Evolutionary conservation across 148 eudicot genomes (phyloP).

Genomic region (Heliamphora exappendiculata): DNA sequence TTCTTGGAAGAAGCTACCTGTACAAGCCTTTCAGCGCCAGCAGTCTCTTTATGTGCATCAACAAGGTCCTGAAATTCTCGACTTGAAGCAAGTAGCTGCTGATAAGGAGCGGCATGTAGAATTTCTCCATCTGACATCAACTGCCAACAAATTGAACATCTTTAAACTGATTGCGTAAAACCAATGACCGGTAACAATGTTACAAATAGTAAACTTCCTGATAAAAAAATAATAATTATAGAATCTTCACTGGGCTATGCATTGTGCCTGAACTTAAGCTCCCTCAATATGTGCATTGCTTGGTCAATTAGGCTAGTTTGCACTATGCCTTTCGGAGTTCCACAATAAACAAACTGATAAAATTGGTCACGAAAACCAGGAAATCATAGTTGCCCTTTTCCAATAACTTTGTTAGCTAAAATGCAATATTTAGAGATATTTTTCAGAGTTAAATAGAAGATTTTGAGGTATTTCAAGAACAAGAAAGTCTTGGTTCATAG

Average conservation of each 20-base stretch:
- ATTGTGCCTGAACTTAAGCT: neutral
- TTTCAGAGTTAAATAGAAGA: neutral
- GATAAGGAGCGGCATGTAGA: constrained; percentile 52
- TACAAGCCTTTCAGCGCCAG: constrained; percentile 50
- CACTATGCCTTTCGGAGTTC: neutral
- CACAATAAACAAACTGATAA: neutral
- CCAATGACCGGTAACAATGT: neutral
- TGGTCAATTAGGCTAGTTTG: neutral
- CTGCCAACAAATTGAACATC: constrained; percentile 29
- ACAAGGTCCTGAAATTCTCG: constrained; percentile 66
- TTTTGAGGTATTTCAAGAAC: neutral
- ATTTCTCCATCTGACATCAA: constrained; percentile 84
- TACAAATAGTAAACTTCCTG: neutral
- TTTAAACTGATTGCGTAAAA: neutral
- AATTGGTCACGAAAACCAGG: neutral
- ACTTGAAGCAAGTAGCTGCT: constrained; percentile 55
- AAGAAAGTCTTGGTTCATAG: neutral
- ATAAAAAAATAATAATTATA: no score
- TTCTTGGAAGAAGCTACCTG: constrained; percentile 26
- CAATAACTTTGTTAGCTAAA: neutral
- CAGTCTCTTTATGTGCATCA: constrained; percentile 87
- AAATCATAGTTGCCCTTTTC: neutral
- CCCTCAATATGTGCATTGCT: neutral
- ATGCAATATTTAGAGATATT: neutral
- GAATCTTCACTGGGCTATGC: no score